Evolutionary conservation across 1,139 yeast species (phyloP).

Genomic region (Debaryomyces psychrophilus): DNA sequence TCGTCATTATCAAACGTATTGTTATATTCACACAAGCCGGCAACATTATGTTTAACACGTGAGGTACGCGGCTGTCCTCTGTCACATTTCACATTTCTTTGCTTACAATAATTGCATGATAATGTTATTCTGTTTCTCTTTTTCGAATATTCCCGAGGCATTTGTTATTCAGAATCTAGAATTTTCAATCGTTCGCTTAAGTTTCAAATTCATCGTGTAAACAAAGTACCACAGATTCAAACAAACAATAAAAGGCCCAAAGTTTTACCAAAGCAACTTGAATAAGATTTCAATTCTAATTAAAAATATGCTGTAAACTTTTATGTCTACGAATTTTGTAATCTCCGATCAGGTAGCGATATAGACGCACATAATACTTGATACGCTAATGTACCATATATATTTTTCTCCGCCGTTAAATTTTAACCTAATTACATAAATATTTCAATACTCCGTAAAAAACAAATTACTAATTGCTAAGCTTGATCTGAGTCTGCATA

Average conservation of each 20-base stretch:
- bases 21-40: slow-evolving; percentile 31
- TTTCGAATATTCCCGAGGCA: slow-evolving; percentile 11
- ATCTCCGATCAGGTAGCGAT: no score
- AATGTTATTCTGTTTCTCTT: slow-evolving; percentile 34
- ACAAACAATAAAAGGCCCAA: no score
- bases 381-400: no score
- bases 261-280: no score
- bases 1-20: neutral
- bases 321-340: no score
- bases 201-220: neutral
- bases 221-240: no score
- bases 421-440: neutral
- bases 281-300: no score
- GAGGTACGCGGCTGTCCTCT: slow-evolving; percentile 34
- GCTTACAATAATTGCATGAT: slow-evolving; percentile 44
- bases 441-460: neutral
- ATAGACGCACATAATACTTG: no score
- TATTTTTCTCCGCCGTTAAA: no score
- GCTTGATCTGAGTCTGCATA: slow-evolving; percentile 37
- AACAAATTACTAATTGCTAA: no score
- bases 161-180: neutral
- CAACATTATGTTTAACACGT: slow-evolving; percentile 31
- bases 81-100: slow-evolving; percentile 44
- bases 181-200: neutral
- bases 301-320: no score